Evolutionary conservation across 345 rosid species (phyloP).

Genomic region (Citrus cavaleriei): DNA sequence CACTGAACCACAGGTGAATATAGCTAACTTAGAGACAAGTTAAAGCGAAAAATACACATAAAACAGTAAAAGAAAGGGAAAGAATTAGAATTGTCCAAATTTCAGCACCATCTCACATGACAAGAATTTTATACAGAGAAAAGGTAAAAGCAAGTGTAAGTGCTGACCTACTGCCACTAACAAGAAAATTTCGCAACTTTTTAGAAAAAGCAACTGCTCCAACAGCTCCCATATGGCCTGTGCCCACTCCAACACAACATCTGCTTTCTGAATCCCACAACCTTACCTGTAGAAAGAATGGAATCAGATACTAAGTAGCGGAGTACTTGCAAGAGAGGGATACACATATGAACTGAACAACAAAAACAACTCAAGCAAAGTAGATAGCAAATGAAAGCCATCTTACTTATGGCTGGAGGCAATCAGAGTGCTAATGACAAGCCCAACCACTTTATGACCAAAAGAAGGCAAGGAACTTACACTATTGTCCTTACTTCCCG

Average conservation of each 20-base stretch:
- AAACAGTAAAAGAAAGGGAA: not conserved
- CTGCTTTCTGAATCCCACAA: slow-evolving; percentile 71
- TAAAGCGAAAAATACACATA: not conserved
- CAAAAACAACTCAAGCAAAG: not conserved
- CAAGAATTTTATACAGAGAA: not conserved
- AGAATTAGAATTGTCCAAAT: not conserved
- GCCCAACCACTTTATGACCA: not conserved
- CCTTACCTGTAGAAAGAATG: slow-evolving; percentile 58
- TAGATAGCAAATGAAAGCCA: not conserved
- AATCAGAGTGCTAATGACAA: slow-evolving; percentile 1
- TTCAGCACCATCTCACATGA: not conserved
- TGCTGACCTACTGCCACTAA: slow-evolving; percentile 90
- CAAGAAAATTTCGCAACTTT: slow-evolving; percentile 60
- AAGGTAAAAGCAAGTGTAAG: not conserved
- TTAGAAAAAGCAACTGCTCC: slow-evolving; percentile 90
- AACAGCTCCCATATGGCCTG: slow-evolving; percentile 87
- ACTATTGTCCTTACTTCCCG: slow-evolving; percentile 89
- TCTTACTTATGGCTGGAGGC: not conserved
- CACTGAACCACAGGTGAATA: slow-evolving; percentile 45
- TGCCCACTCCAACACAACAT: slow-evolving; percentile 81
- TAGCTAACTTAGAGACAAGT: slow-evolving; percentile 1
- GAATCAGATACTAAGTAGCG: not conserved
- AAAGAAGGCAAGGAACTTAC: slow-evolving; percentile 45
- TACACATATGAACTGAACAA: not conserved
- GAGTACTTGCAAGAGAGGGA: not conserved